Conservation (phyloP, 2,329 filamentous ascomycete genomes). For the Botryotinia narcissicola region DNA sequence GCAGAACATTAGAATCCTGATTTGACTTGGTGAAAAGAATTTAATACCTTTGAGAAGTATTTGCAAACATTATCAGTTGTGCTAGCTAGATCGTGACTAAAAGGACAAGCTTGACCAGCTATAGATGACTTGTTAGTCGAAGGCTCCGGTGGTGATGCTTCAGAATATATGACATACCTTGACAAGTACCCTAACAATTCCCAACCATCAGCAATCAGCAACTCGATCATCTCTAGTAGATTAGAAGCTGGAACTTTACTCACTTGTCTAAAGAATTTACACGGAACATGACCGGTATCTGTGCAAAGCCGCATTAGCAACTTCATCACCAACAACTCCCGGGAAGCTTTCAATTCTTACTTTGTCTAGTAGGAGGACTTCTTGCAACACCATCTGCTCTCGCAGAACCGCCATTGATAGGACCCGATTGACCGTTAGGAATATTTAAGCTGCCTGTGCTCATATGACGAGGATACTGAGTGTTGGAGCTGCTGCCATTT, state of each 20-base stretch:
- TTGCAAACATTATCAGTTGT: slow-evolving; percentile 91
- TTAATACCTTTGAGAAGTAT: slow-evolving; percentile 91
- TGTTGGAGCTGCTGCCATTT: slow-evolving; percentile 19
- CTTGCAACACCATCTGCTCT: slow-evolving; percentile 19
- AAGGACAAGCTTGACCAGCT: slow-evolving; percentile 91
- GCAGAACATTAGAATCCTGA: slow-evolving; percentile 30
- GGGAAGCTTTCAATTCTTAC: slow-evolving; percentile 11
- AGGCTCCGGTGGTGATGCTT: slow-evolving; percentile 39
- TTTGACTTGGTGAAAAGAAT: background rate
- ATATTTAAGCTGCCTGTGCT: slow-evolving; percentile 21
- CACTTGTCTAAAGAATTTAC: slow-evolving; percentile 23
- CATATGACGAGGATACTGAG: slow-evolving; percentile 21
- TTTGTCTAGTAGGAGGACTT: slow-evolving; percentile 22
- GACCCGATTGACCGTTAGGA: slow-evolving; percentile 15
- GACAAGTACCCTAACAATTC: slow-evolving; percentile 20
- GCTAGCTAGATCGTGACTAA: slow-evolving; percentile 86
- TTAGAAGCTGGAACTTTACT: background rate
- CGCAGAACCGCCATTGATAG: background rate
- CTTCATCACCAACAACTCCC: background rate
- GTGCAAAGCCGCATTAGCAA: slow-evolving; percentile 14
- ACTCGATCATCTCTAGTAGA: background rate
- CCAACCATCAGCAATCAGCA: background rate
- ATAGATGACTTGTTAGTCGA: slow-evolving; percentile 43
- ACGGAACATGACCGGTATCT: slow-evolving; percentile 23
- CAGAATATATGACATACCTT: slow-evolving; percentile 12